Evolutionary conservation across 805 yeast genomes (phyloP), one percentile per base, ranked within the genome.

Genomic region (Ogataea populi-albae): DNA sequence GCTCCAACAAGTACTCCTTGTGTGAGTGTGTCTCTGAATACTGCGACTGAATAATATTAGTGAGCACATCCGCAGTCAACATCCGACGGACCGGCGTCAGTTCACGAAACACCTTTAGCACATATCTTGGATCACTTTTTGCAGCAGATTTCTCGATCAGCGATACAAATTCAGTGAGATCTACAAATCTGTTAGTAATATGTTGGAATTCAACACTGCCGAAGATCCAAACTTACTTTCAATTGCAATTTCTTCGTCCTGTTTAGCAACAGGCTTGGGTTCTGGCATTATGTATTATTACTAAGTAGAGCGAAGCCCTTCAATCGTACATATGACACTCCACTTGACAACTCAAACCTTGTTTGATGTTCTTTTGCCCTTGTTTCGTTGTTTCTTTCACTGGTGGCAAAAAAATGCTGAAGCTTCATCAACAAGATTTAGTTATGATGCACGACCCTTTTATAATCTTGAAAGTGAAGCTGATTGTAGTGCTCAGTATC

Each of bases 51-150:
- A 88, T 66, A 23, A 84, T 63, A n/a, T 66, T 56, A 6, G 75
- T 62, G 40, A 93, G 66, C 8, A 76, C 69, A 10, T 67, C 71
- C 9, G 69, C 68, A 36, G 71, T 73, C 43, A 89, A 64, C 25
- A 73, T 68, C 38, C 80, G 73, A 64, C 97, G 78, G 44, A 91
- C 67, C 2, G 78, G 68, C 6, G 89, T 85, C 50, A 89, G 68
- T 44, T 86, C 94, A 45, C 96, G 80, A 46, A 93, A 74, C 16
- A 86, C 89, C 55, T 84, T 85, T 61, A 91, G 74, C 30, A 93
- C 77, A 62, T 83, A 86, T 47, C 97, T 77, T 47, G 95, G 86
- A 61, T 93, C 98, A 57, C 79, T 78, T 36, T 78, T 77, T 30
- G 29, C 61, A 37, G 55, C 61, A 49, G 59, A 71, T 65, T 52